These are phyloP conservation scores for Colletotrichum sp. DNA, from an alignment of 2,329 filamentous ascomycete genomes.

Conservation along the genomic window DNA sequence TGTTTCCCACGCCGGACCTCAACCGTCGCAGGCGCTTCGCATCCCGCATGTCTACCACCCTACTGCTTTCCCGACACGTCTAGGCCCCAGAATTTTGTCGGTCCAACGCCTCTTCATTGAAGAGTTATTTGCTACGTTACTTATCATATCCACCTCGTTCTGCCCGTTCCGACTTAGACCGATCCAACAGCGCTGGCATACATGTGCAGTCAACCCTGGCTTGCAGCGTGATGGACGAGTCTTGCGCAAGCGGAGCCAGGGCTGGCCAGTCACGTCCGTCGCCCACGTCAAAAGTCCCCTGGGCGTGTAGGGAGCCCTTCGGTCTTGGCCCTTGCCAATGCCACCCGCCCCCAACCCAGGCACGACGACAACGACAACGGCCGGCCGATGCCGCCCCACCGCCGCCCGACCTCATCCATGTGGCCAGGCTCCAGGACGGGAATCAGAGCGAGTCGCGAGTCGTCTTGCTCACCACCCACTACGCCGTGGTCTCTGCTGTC, in stretches of 20 bases:
- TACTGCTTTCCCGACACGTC: background rate
- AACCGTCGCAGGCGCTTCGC: constrained; percentile 18
- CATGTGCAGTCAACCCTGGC: background rate
- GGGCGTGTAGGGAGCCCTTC: background rate
- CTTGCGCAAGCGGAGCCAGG: background rate
- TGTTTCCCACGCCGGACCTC: background rate
- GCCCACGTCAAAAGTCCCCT: background rate
- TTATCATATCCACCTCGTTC: background rate
- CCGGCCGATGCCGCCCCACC: constrained; percentile 4
- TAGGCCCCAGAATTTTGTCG: background rate
- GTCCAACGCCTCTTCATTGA: background rate
- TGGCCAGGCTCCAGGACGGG: background rate
- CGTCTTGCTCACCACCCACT: background rate
- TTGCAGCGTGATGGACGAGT: constrained; percentile 1
- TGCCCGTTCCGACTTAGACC: background rate
- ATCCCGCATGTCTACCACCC: constrained; percentile 13
- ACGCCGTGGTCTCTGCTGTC: background rate
- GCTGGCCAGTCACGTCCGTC: background rate
- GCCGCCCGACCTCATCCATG: background rate
- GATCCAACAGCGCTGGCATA: background rate
- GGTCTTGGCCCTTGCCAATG: constrained; percentile 11
- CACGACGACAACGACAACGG: background rate
- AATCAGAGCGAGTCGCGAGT: background rate
- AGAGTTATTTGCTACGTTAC: constrained; percentile 1
- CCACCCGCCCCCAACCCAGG: constrained; percentile 2